Conservation (phyloP, 306 rosid species). For the Prunus mira region DNA sequence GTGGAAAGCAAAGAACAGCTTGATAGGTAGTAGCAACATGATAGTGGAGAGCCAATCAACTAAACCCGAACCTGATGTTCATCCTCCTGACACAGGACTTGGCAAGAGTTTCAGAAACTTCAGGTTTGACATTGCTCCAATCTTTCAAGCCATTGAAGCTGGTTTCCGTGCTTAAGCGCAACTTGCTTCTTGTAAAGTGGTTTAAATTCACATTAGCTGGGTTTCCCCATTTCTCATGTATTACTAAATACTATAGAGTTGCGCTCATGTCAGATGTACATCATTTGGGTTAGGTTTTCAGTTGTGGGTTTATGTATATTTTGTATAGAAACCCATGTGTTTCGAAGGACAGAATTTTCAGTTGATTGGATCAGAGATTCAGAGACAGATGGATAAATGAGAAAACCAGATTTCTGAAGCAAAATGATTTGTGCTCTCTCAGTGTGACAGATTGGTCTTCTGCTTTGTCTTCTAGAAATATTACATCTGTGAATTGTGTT, state of each 20-base stretch:
- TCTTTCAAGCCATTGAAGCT: conserved; percentile 72
- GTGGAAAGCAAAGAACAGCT: conserved; percentile 78
- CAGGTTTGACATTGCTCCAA: conserved; percentile 57
- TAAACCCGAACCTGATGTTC: conserved; percentile 54
- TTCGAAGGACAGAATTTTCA: conserved; percentile 19
- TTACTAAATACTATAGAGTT: neutral
- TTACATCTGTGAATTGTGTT: neutral
- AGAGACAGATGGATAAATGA: neutral
- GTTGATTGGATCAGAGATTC: neutral
- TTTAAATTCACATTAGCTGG: conserved; percentile 23
- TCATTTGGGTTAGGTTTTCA: conserved; percentile 29
- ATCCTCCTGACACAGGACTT: conserved; percentile 40
- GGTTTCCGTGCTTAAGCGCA: conserved; percentile 49
- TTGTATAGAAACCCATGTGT: conserved; percentile 46
- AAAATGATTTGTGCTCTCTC: neutral
- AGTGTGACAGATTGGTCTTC: neutral
- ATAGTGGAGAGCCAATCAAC: conserved; percentile 51
- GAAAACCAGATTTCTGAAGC: neutral
- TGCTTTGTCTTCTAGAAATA: neutral
- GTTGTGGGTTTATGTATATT: conserved; percentile 47
- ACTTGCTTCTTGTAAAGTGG: conserved; percentile 35
- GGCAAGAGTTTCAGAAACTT: conserved; percentile 75
- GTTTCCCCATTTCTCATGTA: conserved; percentile 18
- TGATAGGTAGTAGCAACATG: conserved; percentile 49
- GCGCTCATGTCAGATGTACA: conserved; percentile 24